Evolutionary conservation across 192 early-diverging fungal genomes (phyloP).

Genomic region (Geranomyces variabilis): DNA sequence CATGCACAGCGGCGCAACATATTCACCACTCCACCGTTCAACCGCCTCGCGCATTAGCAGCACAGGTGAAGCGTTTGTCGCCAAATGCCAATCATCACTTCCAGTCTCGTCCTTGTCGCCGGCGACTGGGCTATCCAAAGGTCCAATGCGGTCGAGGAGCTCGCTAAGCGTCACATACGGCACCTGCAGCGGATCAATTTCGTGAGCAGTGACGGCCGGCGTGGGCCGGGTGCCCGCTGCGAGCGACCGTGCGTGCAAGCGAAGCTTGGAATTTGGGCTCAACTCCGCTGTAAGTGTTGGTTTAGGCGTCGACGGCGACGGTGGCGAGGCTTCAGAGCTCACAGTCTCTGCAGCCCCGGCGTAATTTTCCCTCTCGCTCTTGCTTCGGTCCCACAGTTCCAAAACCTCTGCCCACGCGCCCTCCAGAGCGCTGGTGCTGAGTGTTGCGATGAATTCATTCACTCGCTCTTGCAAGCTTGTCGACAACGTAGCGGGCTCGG

Average conservation of each 20-base stretch:
- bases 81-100: neutral
- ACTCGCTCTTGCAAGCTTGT: no score
- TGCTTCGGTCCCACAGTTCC: no score
- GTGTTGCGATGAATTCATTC: no score
- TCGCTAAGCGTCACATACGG: constrained; percentile 23
- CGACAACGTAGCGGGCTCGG: no score
- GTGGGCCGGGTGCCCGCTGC: constrained; percentile 26
- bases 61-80: neutral
- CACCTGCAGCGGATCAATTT: constrained; percentile 28
- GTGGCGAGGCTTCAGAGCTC: no score
- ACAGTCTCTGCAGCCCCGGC: no score
- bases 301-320: no score
- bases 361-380: no score
- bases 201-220: constrained; percentile 4
- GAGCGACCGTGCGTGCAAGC: constrained; percentile 4
- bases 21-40: constrained; percentile 21
- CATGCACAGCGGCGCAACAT: neutral
- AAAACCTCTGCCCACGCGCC: no score
- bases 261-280: neutral
- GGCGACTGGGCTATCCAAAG: neutral
- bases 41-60: constrained; percentile 1
- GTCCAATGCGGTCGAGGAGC: constrained; percentile 18
- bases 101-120: neutral
- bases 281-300: no score
- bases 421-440: no score